Conservation (phyloP, 306 rosid species). For the Pachyrhizus erosus region DNA sequence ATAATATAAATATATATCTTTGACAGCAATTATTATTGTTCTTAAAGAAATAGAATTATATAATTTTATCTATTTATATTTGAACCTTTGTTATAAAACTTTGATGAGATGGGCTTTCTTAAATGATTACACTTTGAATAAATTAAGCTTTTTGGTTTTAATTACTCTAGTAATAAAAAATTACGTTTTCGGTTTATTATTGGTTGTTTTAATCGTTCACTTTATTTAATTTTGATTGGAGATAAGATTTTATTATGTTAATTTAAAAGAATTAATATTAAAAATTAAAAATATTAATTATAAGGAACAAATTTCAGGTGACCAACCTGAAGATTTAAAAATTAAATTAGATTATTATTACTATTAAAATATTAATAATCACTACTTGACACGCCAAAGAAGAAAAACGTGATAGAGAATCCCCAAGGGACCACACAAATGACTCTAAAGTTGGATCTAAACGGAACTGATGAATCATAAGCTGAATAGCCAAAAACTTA, state of each 20-base stretch:
- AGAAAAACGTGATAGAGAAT: background rate
- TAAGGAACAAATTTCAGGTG: background rate
- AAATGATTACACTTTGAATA: too few species aligned
- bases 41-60: background rate
- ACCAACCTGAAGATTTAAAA: background rate
- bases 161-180: too few species aligned
- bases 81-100: background rate
- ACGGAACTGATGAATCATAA: background rate
- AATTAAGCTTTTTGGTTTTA: too few species aligned
- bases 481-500: background rate
- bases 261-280: too few species aligned
- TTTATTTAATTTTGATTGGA: too few species aligned
- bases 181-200: background rate
- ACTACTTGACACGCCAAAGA: background rate
- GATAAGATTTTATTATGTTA: too few species aligned
- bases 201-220: background rate
- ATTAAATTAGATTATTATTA: background rate
- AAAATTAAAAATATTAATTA: background rate
- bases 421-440: background rate
- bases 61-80: background rate
- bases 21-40: background rate
- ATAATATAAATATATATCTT: too few species aligned
- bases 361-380: background rate
- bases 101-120: background rate
- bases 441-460: background rate